phyloP scores from a whole-genome alignment of 2,329 filamentous ascomycete genomes.

The Hypoxylon sp. region DNA sequence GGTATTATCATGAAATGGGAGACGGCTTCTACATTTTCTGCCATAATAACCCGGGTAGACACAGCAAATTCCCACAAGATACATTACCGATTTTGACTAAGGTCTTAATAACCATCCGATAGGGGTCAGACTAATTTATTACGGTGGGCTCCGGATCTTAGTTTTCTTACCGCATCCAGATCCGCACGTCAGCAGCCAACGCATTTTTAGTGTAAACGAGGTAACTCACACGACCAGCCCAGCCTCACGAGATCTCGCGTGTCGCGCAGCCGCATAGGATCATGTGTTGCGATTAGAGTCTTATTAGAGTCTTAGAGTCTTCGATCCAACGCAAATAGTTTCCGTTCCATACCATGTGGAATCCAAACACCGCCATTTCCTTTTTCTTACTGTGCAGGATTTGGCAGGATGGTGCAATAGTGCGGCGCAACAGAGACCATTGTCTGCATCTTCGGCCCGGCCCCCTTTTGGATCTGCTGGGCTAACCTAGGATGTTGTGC shows the following conservation, averaged over 20 bases:
- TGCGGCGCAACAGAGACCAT: slow-evolving; percentile 39
- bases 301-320: background rate
- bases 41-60: slow-evolving; percentile 35
- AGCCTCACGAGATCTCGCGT: slow-evolving; percentile 37
- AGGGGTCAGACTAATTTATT: slow-evolving; percentile 30
- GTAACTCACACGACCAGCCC: slow-evolving; percentile 32
- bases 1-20: slow-evolving; percentile 39
- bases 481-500: slow-evolving; percentile 39
- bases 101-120: slow-evolving; percentile 29
- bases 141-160: slow-evolving; percentile 40
- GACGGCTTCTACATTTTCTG: slow-evolving; percentile 29
- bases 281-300: slow-evolving; percentile 33
- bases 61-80: no score
- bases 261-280: slow-evolving; percentile 44
- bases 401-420: slow-evolving; percentile 40
- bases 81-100: slow-evolving; percentile 24
- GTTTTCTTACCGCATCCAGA: slow-evolving; percentile 29
- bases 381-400: slow-evolving; percentile 34
- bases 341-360: slow-evolving; percentile 22
- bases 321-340: slow-evolving; percentile 26
- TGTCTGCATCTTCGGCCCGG: slow-evolving; percentile 44
- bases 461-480: slow-evolving; percentile 40
- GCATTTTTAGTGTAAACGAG: background rate
- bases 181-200: slow-evolving; percentile 23
- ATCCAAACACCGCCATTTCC: slow-evolving; percentile 7